Percentiles rank a stretch among this genome's conserved stretches.
Conservation (phyloP, 129 eudicot genomes). For the Ambrosia artemisiifolia region DNA sequence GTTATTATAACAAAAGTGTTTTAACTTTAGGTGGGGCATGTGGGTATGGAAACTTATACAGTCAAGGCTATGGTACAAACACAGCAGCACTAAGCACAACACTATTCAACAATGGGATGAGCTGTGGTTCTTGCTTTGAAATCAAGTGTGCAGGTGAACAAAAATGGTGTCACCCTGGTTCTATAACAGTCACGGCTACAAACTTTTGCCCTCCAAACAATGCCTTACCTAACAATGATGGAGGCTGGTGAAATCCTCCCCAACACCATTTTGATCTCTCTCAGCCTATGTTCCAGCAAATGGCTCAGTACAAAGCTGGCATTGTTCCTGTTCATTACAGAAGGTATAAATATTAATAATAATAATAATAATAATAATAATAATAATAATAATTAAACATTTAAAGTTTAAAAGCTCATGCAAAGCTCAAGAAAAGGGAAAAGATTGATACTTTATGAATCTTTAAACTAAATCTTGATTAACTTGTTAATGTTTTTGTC, state of each 20-base stretch:
- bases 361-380: too few relatives aligned
- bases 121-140: constrained; percentile 84
- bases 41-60: constrained; percentile 81
- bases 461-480: too few relatives aligned
- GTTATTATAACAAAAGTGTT: not conserved
- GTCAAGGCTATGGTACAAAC: constrained; percentile 78
- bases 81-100: constrained; percentile 84
- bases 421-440: too few relatives aligned
- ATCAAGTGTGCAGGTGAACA: constrained; percentile 54
- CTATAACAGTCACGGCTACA: constrained; percentile 70
- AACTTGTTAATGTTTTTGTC: too few relatives aligned
- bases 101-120: constrained; percentile 68
- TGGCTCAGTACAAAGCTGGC: constrained; percentile 67
- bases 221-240: constrained; percentile 63
- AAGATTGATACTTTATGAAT: too few relatives aligned
- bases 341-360: constrained; percentile 35
- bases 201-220: constrained; percentile 77
- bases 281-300: constrained; percentile 69
- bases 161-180: constrained; percentile 55
- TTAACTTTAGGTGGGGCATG: constrained; percentile 77
- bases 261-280: constrained; percentile 74
- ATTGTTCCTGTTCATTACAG: constrained; percentile 69
- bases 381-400: too few relatives aligned
- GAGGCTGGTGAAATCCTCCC: constrained; percentile 93
- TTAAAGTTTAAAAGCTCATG: too few relatives aligned